Evolutionary conservation across 2,329 filamentous ascomycete genomes (phyloP).

Genomic region (Acephala macrosclerotiorum): DNA sequence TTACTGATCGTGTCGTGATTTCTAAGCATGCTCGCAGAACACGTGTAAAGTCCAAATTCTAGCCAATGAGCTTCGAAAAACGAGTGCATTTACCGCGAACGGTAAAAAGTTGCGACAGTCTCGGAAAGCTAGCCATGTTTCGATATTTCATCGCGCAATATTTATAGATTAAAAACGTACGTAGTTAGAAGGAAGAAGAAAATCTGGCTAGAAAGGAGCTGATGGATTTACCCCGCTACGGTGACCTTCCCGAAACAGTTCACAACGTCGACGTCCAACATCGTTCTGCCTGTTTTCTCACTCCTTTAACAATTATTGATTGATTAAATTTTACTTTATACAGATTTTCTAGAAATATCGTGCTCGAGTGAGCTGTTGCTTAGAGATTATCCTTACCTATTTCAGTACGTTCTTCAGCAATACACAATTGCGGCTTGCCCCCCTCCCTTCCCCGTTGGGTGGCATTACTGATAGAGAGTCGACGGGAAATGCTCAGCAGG

Average conservation of each 20-base stretch:
- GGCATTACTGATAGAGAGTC: neutral
- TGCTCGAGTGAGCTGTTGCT: too few relatives aligned
- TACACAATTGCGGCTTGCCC: too few relatives aligned
- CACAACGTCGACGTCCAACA: neutral
- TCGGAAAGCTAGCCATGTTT: neutral
- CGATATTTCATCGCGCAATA: neutral
- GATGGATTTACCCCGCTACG: neutral
- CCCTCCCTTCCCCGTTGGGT: neutral
- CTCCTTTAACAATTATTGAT: neutral
- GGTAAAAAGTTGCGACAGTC: neutral
- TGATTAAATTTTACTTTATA: too few relatives aligned
- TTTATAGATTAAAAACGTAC: neutral
- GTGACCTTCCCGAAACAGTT: neutral
- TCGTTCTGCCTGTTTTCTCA: neutral
- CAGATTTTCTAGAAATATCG: too few relatives aligned
- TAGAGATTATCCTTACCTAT: too few relatives aligned
- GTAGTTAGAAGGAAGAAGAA: neutral
- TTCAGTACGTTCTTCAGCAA: too few relatives aligned
- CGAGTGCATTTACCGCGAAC: neutral
- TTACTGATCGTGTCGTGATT: slow-evolving; percentile 1
- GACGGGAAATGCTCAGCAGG: too few relatives aligned
- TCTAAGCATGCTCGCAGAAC: neutral
- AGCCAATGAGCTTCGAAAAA: neutral
- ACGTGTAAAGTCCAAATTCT: neutral
- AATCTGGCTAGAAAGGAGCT: neutral